Evolutionary conservation across 495 filamentous ascomycete species (phyloP).

Genomic region (Lophiostoma macrostomum): DNA sequence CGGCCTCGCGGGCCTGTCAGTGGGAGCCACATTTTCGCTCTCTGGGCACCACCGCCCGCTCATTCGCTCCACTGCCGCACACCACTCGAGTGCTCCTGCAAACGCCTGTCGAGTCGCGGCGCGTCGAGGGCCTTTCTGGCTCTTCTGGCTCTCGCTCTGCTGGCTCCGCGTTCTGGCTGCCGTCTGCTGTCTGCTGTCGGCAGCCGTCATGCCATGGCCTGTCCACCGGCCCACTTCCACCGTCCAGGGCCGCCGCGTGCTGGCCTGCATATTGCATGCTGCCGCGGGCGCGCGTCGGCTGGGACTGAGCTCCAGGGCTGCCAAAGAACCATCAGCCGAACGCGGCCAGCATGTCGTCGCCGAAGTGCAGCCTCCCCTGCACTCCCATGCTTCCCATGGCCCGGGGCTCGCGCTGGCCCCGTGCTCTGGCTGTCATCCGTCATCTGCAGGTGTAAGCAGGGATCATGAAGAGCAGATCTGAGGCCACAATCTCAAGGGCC

Average conservation of each 20-base stretch:
- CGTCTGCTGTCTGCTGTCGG: not conserved
- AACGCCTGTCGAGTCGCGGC: too few species aligned
- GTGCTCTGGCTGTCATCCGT: conserved; percentile 35
- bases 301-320: conserved; percentile 11
- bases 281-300: conserved; percentile 20
- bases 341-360: conserved; percentile 29
- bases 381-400: conserved; percentile 27
- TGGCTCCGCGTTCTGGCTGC: not conserved
- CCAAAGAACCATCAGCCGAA: conserved; percentile 38
- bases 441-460: conserved; percentile 32
- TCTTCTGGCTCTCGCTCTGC: too few species aligned
- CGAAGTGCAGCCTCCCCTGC: conserved; percentile 25
- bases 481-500: conserved; percentile 24
- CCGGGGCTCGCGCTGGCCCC: conserved; percentile 24
- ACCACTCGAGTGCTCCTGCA: too few species aligned
- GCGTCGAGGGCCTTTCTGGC: too few species aligned
- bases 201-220: not conserved
- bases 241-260: conserved; percentile 6
- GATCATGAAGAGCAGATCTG: conserved; percentile 33
- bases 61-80: not conserved
- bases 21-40: conserved; percentile 26
- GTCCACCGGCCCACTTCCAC: not conserved
- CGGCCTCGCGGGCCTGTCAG: conserved; percentile 28
- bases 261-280: conserved; percentile 18
- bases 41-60: conserved; percentile 13